Percentiles rank a stretch among this genome's conserved stretches.
phyloP scores from a whole-genome alignment of 169 alveolate genomes.

The Babesia ovis region DNA sequence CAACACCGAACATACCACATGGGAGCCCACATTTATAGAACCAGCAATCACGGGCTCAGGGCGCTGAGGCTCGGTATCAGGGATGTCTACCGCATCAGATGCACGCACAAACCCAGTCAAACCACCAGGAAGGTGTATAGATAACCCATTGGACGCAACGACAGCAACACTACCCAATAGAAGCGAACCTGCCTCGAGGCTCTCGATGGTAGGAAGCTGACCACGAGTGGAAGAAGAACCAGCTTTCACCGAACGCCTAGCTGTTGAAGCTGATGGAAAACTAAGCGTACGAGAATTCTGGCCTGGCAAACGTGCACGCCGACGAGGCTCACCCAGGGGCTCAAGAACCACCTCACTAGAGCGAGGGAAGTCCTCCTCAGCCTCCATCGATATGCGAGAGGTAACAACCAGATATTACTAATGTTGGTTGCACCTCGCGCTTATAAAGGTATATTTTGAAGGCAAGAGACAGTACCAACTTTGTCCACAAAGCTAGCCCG shows the following conservation, averaged over 20 bases:
- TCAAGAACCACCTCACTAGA: constrained; percentile 39
- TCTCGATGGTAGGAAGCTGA: constrained; percentile 47
- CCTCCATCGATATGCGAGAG: too few species aligned
- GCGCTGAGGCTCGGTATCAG: constrained; percentile 7
- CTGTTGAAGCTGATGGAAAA: background rate
- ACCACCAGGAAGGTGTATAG: constrained; percentile 52
- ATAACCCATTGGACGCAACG: constrained; percentile 46
- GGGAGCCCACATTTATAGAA: constrained; percentile 53
- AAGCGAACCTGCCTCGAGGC: constrained; percentile 50
- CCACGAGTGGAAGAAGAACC: background rate
- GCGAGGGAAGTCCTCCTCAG: constrained; percentile 64
- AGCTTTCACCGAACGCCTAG: constrained; percentile 20
- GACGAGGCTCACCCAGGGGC: constrained; percentile 19
- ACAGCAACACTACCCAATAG: constrained; percentile 62
- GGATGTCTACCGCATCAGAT: constrained; percentile 38
- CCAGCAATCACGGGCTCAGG: background rate
- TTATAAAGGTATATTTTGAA: too few species aligned
- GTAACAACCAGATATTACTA: too few species aligned
- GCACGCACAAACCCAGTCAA: constrained; percentile 51
- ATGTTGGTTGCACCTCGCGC: too few species aligned
- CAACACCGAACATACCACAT: constrained; percentile 60
- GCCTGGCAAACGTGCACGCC: constrained; percentile 1
- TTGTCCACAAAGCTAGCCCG: too few species aligned
- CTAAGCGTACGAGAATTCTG: background rate
- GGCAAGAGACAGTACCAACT: too few species aligned